Evolutionary conservation across 2,329 filamentous ascomycete genomes (phyloP).

Genomic region (Neonectria neomacrospora): DNA sequence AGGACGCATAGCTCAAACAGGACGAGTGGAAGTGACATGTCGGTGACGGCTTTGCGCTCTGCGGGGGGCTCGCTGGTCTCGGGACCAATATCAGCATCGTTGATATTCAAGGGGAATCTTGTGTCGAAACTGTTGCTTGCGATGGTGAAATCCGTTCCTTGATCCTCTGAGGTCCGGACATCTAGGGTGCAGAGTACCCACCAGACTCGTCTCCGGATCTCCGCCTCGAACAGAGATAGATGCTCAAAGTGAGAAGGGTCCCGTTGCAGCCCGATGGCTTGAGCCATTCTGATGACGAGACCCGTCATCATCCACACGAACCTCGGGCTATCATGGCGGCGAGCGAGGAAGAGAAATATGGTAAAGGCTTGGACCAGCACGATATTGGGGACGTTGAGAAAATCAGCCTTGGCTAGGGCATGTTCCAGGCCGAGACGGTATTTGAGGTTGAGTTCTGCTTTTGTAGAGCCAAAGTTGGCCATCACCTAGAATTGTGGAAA

Average conservation of each 20-base stretch:
- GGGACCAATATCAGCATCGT: conserved; percentile 62
- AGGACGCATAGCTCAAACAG: conserved; percentile 51
- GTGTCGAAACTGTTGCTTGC: conserved; percentile 62
- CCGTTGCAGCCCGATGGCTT: conserved; percentile 66
- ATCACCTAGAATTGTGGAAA: conserved; percentile 52
- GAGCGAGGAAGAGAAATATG: conserved; percentile 66
- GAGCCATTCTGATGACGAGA: conserved; percentile 66
- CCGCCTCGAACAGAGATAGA: conserved; percentile 68
- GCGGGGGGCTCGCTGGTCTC: conserved; percentile 60
- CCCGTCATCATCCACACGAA: conserved; percentile 74
- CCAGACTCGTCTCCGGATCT: conserved; percentile 72
- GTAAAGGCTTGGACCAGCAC: conserved; percentile 70
- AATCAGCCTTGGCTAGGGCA: conserved; percentile 69
- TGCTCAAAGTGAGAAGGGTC: conserved; percentile 64
- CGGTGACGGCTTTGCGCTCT: conserved; percentile 63
- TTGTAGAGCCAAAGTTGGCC: conserved; percentile 61
- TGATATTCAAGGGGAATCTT: conserved; percentile 65
- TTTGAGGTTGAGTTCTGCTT: conserved; percentile 55
- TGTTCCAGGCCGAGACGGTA: conserved; percentile 68
- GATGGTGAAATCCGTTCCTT: conserved; percentile 63
- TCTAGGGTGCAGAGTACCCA: conserved; percentile 71
- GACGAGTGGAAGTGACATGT: conserved; percentile 58
- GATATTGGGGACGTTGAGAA: conserved; percentile 69
- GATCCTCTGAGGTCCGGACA: conserved; percentile 68
- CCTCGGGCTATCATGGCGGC: conserved; percentile 61